A percentile compares a stretch with the other conserved stretches of the same genome.
These are phyloP conservation scores for Phytophthora cryptogea DNA, from an alignment of 352 stramenopile species.

Conservation along the genomic window DNA sequence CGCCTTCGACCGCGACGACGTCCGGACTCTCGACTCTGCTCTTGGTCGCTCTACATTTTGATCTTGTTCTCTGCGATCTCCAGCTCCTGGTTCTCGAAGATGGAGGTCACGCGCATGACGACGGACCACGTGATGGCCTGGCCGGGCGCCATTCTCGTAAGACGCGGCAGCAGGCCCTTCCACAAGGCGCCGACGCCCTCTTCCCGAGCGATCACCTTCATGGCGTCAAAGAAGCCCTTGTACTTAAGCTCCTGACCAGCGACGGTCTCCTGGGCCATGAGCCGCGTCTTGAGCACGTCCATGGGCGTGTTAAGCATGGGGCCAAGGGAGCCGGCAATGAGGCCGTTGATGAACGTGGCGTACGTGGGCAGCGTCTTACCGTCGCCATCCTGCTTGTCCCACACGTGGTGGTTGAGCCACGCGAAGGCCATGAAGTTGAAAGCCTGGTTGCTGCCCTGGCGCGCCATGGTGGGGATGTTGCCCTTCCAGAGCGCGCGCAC, in stretches of 20 bases:
- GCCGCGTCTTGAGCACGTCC: constrained; percentile 96
- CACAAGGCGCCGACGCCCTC: constrained; percentile 94
- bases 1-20: constrained; percentile 13
- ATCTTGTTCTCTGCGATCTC: constrained; percentile 59
- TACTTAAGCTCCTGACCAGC: constrained; percentile 94
- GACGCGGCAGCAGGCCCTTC: constrained; percentile 96
- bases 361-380: constrained; percentile 92
- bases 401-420: constrained; percentile 93
- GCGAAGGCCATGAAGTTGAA: constrained; percentile 98
- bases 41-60: constrained; percentile 55
- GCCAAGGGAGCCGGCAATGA: constrained; percentile 84
- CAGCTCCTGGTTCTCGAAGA: constrained; percentile 81
- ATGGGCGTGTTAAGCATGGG: constrained; percentile 90
- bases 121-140: constrained; percentile 97
- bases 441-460: constrained; percentile 97
- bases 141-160: constrained; percentile 96
- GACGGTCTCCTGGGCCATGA: constrained; percentile 91
- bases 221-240: constrained; percentile 92
- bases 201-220: constrained; percentile 93
- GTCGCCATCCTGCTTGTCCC: constrained; percentile 89
- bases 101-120: constrained; percentile 87
- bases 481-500: constrained; percentile 95
- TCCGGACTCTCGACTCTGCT: constrained; percentile 4
- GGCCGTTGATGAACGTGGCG: constrained; percentile 94
- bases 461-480: constrained; percentile 95